These are phyloP conservation scores for Sequoia sempervirens DNA, from an alignment of 75 land plant species.

Conservation along the genomic window DNA sequence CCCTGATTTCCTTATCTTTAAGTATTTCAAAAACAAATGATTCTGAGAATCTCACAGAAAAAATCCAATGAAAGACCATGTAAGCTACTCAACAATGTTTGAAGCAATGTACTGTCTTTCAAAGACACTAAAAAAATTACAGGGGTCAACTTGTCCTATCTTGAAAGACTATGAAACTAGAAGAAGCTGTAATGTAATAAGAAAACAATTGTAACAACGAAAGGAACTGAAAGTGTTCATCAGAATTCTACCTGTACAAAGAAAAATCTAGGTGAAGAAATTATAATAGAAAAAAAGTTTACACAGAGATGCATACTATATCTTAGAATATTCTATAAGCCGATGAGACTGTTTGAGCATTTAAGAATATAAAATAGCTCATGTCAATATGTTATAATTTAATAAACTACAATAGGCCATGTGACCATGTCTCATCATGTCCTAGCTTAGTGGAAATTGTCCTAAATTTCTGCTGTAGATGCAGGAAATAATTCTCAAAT, in stretches of 20 bases:
- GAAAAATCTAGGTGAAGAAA: not conserved
- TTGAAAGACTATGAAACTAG: not conserved
- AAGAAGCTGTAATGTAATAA: not conserved
- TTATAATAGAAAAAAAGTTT: not conserved
- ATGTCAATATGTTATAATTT: no score
- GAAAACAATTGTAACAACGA: not conserved
- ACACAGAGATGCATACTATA: not conserved
- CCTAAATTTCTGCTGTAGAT: not conserved
- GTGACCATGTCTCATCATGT: not conserved
- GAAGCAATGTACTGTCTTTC: not conserved
- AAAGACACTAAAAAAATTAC: not conserved
- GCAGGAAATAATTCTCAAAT: not conserved
- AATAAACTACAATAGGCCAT: no score
- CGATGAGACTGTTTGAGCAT: not conserved
- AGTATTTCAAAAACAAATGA: not conserved
- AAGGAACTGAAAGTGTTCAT: not conserved
- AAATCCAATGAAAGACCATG: not conserved
- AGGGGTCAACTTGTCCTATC: not conserved
- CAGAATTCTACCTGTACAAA: not conserved
- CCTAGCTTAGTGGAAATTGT: not conserved
- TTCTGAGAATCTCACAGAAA: not conserved
- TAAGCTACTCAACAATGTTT: not conserved
- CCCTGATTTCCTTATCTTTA: not conserved
- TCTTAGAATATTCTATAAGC: not conserved
- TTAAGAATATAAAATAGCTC: no score